Conservation (phyloP, 331 rosid genomes). For the Malus hybrid region DNA sequence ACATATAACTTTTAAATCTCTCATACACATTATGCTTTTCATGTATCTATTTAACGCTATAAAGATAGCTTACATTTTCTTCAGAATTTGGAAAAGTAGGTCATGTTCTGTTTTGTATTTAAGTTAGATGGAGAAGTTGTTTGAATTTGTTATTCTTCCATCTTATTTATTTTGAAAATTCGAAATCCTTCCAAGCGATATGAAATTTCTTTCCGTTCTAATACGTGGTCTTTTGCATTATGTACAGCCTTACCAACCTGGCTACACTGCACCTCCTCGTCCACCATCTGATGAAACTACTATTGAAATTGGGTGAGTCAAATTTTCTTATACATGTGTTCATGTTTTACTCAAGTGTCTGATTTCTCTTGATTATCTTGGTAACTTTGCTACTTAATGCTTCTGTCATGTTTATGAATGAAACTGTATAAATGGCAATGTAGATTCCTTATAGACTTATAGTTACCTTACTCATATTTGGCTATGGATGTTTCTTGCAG, state of each 20-base stretch:
- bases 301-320: conserved; percentile 76
- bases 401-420: not conserved
- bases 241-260: conserved; percentile 82
- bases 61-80: not conserved
- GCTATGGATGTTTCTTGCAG: conserved; percentile 35
- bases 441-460: conserved; percentile 1
- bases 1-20: not conserved
- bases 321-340: not conserved
- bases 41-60: not conserved
- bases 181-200: not conserved
- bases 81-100: not conserved
- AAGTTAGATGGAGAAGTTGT: not conserved
- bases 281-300: conserved; percentile 74
- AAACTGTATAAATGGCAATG: not conserved
- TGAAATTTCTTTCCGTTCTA: not conserved
- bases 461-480: not conserved
- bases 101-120: not conserved
- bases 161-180: not conserved
- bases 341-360: not conserved
- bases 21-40: not conserved
- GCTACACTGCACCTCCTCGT: conserved; percentile 77
- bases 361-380: not conserved
- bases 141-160: not conserved
- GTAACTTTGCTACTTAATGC: not conserved
- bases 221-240: not conserved